Evolutionary conservation across 108 stramenopile genomes (phyloP), one percentile per base, ranked within the genome.

Genomic region (Schizochytrium sp.): DNA sequence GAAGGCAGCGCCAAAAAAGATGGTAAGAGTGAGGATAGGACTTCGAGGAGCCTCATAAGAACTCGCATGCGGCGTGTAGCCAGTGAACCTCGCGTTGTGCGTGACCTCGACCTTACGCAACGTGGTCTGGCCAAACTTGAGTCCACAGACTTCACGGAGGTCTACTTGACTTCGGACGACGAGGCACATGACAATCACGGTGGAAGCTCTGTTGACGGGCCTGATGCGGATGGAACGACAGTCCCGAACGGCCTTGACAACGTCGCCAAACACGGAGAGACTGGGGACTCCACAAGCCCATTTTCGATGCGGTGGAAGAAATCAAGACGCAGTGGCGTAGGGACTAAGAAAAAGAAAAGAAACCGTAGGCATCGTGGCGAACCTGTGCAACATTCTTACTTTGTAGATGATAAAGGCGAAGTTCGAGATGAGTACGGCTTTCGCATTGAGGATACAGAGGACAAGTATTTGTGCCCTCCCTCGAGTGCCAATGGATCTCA

Each of bases 81-180:
- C 64, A 69, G 64, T 44, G 64, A 69, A 15, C 64, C 64, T 7
- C 64, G 64, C 7, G 64, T 69, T 15, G 64, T 69, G 64, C 40
- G 5, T 15, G 64, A 69, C 64, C 64, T 69, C 64, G 64, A 69
- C 28, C 64, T 69, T 44, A 69, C 64, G 64, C 64, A 69, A 53
- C 76, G 53, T 5, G 76, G 76, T 0, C 76, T 83, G 10, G 76
- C 76, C 0, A 49, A 83, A n/a, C 76, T 83, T 38, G 76, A 83
- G 53, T 83, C 76, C 17, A 49, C 47, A 46, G 76, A 83, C 50
- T 83, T 19, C 47, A 55, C 76, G 50, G 76, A 83, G 53, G 76
- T 83, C 76, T 83, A 55, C 50, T 40, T 83, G 28, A 50, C 76
- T 47, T 83, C 76, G n/a, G 76, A 83, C 10, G 76, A 83, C 47